Percentiles rank a stretch among this genome's conserved stretches.
Evolutionary conservation across 305 asterid genomes (phyloP).

Genomic region (Solanum hybrid): DNA sequence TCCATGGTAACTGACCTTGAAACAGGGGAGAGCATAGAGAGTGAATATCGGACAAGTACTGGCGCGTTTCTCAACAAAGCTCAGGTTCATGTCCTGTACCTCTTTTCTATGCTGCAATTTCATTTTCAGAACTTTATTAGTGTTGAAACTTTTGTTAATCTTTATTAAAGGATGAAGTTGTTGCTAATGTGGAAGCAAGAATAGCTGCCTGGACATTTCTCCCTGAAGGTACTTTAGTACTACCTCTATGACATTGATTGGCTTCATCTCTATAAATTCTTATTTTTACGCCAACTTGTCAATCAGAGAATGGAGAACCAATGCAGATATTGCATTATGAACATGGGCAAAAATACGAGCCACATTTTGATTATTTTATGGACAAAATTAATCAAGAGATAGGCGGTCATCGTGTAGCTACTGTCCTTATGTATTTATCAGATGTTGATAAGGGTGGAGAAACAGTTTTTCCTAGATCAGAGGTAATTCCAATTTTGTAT

Average conservation of each 20-base stretch:
- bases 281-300: constrained; percentile 1
- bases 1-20: constrained; percentile 88
- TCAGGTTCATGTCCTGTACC: constrained; percentile 39
- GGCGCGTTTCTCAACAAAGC: constrained; percentile 64
- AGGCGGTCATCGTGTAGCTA: constrained; percentile 89
- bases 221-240: constrained; percentile 45
- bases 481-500: constrained; percentile 21
- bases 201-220: constrained; percentile 95
- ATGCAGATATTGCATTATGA: constrained; percentile 79
- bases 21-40: constrained; percentile 75
- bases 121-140: background rate
- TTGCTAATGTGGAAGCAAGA: constrained; percentile 55
- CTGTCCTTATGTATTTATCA: constrained; percentile 84
- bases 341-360: constrained; percentile 83
- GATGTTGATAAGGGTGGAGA: constrained; percentile 72
- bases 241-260: background rate
- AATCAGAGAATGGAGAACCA: constrained; percentile 71
- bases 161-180: constrained; percentile 52
- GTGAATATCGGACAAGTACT: constrained; percentile 82
- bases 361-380: constrained; percentile 70
- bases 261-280: background rate
- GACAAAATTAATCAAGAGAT: constrained; percentile 62
- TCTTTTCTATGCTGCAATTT: background rate
- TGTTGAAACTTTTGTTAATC: background rate
- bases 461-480: constrained; percentile 71